These are phyloP conservation scores for Radiomyces spectabilis DNA, from an alignment of 192 early-diverging fungal genomes.

Conservation along the genomic window DNA sequence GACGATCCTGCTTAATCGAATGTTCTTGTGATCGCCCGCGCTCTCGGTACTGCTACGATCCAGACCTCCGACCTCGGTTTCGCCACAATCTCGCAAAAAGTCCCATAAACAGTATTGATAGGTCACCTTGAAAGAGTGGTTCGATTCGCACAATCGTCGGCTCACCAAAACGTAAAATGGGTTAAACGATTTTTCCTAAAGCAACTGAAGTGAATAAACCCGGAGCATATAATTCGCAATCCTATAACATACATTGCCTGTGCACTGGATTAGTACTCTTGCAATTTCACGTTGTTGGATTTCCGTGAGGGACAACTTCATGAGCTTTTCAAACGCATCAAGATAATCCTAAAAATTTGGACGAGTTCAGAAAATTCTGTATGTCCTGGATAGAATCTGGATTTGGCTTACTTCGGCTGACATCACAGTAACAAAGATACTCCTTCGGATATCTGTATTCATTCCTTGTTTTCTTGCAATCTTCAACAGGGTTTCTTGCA, in stretches of 20 bases:
- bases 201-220: not conserved
- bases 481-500: slow-evolving; percentile 59
- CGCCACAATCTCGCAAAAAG: slow-evolving; percentile 77
- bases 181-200: slow-evolving; percentile 81
- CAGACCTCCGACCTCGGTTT: slow-evolving; percentile 71
- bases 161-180: slow-evolving; percentile 89
- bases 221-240: not conserved
- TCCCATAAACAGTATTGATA: slow-evolving; percentile 97
- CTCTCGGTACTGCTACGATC: slow-evolving; percentile 31
- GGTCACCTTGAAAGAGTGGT: slow-evolving; percentile 81
- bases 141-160: slow-evolving; percentile 66
- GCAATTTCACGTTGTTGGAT: slow-evolving; percentile 95
- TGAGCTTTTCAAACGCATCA: slow-evolving; percentile 84
- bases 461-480: slow-evolving; percentile 85
- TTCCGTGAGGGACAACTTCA: slow-evolving; percentile 77
- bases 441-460: slow-evolving; percentile 93
- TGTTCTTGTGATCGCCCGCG: slow-evolving; percentile 33
- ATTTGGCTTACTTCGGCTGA: slow-evolving; percentile 61
- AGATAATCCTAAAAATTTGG: slow-evolving; percentile 63
- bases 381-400: no score
- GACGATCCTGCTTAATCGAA: slow-evolving; percentile 65
- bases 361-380: no score
- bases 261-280: slow-evolving; percentile 86
- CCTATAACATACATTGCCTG: slow-evolving; percentile 59
- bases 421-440: slow-evolving; percentile 90